Conservation (phyloP, 2,329 filamentous ascomycete genomes). For the Hortaea werneckii region DNA sequence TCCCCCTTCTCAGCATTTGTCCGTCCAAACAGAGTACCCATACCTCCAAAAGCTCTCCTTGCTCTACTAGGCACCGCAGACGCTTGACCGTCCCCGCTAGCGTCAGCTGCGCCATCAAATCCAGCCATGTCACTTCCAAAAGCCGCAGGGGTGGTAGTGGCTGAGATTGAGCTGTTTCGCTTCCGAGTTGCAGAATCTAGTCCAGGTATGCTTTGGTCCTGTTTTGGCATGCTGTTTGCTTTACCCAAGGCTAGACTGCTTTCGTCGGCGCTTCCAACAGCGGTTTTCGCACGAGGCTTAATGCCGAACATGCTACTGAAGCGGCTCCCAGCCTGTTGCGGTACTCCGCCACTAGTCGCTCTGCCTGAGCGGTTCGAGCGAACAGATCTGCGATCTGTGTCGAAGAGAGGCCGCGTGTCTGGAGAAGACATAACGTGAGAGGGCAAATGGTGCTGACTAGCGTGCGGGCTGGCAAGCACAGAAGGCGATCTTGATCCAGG, state of each 20-base stretch:
- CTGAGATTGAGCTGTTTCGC: constrained; percentile 44
- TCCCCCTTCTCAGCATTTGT: constrained; percentile 15
- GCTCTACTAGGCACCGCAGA: neutral
- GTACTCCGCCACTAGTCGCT: constrained; percentile 27
- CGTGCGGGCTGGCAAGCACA: constrained; percentile 38
- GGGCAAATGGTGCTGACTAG: constrained; percentile 35
- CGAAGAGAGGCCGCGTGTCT: constrained; percentile 9
- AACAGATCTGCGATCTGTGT: constrained; percentile 38
- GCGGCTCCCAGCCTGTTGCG: constrained; percentile 35
- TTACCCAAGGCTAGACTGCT: constrained; percentile 49
- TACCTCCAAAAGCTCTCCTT: constrained; percentile 37
- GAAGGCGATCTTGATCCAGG: constrained; percentile 31
- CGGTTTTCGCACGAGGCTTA: constrained; percentile 51
- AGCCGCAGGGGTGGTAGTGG: constrained; percentile 24
- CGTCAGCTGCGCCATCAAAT: constrained; percentile 11
- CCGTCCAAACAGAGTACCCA: constrained; percentile 23
- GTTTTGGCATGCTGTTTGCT: constrained; percentile 62
- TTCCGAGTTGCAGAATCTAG: constrained; percentile 22
- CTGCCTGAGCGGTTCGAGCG: constrained; percentile 41
- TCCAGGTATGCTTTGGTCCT: constrained; percentile 32
- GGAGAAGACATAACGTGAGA: constrained; percentile 23
- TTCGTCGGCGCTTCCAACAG: constrained; percentile 26
- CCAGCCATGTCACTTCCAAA: constrained; percentile 33
- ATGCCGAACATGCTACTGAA: constrained; percentile 46
- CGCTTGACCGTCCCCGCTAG: neutral